Evolutionary conservation across 2,329 filamentous ascomycete genomes (phyloP).

Genomic region (Penicillium sp.): DNA sequence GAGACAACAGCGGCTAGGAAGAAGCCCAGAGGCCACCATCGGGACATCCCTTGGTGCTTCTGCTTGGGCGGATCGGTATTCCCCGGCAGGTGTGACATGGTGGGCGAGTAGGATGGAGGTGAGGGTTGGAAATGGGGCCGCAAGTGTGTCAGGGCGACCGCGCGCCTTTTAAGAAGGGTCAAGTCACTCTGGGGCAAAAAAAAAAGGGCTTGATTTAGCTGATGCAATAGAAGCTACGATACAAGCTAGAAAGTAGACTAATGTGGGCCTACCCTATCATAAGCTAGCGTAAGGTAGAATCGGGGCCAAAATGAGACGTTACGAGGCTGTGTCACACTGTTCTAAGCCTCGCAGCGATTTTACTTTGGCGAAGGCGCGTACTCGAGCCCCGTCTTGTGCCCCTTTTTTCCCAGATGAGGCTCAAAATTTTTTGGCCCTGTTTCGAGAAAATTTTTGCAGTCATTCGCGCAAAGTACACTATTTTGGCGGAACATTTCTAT

Average conservation of each 20-base stretch:
- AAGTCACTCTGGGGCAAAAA: not conserved
- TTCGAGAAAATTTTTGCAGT: not conserved
- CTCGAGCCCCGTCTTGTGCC: not conserved
- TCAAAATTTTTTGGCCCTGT: not conserved
- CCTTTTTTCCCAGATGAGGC: not conserved
- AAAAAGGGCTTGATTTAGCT: not conserved
- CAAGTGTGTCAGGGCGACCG: not conserved
- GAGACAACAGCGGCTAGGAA: conserved; percentile 16
- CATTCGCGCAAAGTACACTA: not conserved
- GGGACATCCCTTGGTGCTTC: not conserved
- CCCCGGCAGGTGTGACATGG: not conserved
- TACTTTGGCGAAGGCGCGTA: not conserved
- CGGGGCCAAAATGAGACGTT: not conserved
- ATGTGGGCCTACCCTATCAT: not conserved
- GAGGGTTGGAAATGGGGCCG: not conserved
- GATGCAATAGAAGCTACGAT: not conserved
- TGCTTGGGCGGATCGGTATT: not conserved
- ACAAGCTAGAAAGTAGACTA: not conserved
- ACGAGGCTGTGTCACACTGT: not conserved
- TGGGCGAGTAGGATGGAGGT: not conserved
- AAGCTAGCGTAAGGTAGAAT: not conserved
- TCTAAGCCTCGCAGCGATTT: not conserved
- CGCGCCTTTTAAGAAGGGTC: not conserved
- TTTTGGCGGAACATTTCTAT: not conserved
- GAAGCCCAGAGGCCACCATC: conserved; percentile 20